These are phyloP conservation scores for Dactylis glomerata DNA, from an alignment of 176 grass and related monocot genomes.

Conservation along the genomic window DNA sequence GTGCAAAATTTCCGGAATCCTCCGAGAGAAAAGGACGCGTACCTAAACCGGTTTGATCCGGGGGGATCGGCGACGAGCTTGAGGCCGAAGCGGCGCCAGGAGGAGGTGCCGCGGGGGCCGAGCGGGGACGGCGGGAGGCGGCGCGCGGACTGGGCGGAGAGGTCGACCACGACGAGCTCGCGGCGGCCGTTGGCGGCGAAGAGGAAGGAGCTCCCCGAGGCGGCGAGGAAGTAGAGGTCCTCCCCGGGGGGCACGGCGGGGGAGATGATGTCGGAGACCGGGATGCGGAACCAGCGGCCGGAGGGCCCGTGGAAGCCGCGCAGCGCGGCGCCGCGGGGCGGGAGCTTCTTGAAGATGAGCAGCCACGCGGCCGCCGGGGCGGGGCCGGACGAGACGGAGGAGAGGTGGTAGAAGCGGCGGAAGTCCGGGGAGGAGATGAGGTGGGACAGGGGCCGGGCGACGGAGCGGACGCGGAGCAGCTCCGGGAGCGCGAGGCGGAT, in stretches of 20 bases:
- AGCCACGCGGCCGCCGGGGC: slow-evolving; percentile 71
- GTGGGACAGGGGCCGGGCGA: slow-evolving; percentile 64
- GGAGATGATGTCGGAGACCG: slow-evolving; percentile 52
- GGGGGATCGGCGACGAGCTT: slow-evolving; percentile 78
- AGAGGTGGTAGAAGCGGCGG: slow-evolving; percentile 72
- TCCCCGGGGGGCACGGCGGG: slow-evolving; percentile 69
- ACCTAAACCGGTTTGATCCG: slow-evolving; percentile 62
- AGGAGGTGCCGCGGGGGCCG: slow-evolving; percentile 85
- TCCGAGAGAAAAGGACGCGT: slow-evolving; percentile 29
- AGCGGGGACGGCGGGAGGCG: slow-evolving; percentile 77
- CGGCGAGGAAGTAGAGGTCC: slow-evolving; percentile 89
- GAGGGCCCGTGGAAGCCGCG: slow-evolving; percentile 82
- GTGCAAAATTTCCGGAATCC: slow-evolving; percentile 15
- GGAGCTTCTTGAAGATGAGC: slow-evolving; percentile 85
- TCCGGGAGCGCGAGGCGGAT: slow-evolving; percentile 70
- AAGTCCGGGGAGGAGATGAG: slow-evolving; percentile 66
- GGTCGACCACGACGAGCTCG: slow-evolving; percentile 72
- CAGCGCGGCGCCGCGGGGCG: slow-evolving; percentile 58
- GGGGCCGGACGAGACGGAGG: slow-evolving; percentile 39
- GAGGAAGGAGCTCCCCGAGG: slow-evolving; percentile 78
- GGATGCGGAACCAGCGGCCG: slow-evolving; percentile 83
- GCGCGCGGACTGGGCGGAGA: slow-evolving; percentile 49
- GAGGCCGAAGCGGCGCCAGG: slow-evolving; percentile 84
- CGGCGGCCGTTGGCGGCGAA: slow-evolving; percentile 88
- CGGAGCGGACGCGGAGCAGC: slow-evolving; percentile 69